phyloP scores from a whole-genome alignment of 2,329 filamentous ascomycete genomes.

The Stemphylium beticola region DNA sequence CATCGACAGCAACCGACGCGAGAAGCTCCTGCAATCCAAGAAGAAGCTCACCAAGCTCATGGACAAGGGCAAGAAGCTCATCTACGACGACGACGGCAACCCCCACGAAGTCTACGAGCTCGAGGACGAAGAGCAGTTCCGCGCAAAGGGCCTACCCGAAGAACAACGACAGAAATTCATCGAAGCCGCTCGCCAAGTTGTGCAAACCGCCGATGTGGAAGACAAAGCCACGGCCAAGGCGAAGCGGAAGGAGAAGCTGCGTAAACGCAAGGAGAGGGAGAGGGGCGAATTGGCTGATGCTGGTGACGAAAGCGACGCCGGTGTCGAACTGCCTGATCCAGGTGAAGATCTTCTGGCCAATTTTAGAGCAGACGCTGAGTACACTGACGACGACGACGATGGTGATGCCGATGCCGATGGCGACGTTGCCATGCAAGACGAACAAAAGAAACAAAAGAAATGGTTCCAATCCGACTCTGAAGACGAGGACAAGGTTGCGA shows the following conservation, averaged over 20 bases:
- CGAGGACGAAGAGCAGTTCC: conserved; percentile 82
- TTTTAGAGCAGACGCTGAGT: conserved; percentile 51
- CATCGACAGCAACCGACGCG: conserved; percentile 91
- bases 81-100: conserved; percentile 92
- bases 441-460: conserved; percentile 73
- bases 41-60: conserved; percentile 92
- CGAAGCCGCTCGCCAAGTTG: conserved; percentile 73
- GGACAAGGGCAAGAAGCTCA: conserved; percentile 80
- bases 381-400: conserved; percentile 47
- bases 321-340: conserved; percentile 38
- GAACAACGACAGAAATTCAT: conserved; percentile 79
- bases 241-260: conserved; percentile 77
- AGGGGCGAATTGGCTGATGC: conserved; percentile 52
- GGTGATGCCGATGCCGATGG: conserved; percentile 1
- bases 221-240: conserved; percentile 83
- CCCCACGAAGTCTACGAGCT: conserved; percentile 87
- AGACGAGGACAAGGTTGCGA: conserved; percentile 52
- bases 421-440: conserved; percentile 32
- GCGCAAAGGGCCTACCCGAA: conserved; percentile 74
- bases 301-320: conserved; percentile 25
- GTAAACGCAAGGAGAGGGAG: conserved; percentile 74
- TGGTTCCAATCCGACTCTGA: conserved; percentile 76
- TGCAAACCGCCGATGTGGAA: conserved; percentile 75
- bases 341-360: conserved; percentile 52
- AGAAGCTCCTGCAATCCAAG: conserved; percentile 94